These are phyloP conservation scores for Bipolaris sorokiniana DNA, from an alignment of 2,329 filamentous ascomycete species.

Conservation along the genomic window DNA sequence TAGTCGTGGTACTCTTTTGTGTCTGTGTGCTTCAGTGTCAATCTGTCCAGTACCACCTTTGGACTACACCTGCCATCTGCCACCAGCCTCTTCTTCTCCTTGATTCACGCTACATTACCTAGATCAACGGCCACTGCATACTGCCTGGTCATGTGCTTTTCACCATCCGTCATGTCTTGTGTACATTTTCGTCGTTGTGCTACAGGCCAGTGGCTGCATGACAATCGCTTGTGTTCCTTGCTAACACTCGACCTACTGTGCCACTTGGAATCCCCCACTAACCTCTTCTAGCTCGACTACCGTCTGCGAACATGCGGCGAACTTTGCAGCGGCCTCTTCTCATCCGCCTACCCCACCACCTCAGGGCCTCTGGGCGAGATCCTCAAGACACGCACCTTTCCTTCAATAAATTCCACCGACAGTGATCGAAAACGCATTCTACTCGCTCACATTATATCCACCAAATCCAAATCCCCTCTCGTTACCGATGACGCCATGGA, in stretches of 20 bases:
- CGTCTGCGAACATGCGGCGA: conserved; percentile 76
- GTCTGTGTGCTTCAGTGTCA: no score
- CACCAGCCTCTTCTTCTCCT: conserved; percentile 13
- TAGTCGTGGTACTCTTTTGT: no score
- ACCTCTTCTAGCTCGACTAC: conserved; percentile 69
- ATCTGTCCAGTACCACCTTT: no score
- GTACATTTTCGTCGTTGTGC: neutral
- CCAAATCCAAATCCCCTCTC: conserved; percentile 66
- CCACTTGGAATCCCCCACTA: conserved; percentile 6
- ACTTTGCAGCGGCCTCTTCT: conserved; percentile 80
- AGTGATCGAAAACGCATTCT: conserved; percentile 67
- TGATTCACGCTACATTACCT: conserved; percentile 12
- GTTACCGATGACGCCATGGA: conserved; percentile 81
- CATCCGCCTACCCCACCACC: conserved; percentile 65
- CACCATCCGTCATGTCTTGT: conserved; percentile 2
- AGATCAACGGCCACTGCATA: no score
- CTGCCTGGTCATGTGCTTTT: neutral
- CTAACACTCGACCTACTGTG: neutral
- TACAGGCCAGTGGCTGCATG: neutral
- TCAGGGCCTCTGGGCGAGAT: conserved; percentile 51
- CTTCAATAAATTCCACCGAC: conserved; percentile 65
- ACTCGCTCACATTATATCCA: conserved; percentile 78
- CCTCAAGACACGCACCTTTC: conserved; percentile 62
- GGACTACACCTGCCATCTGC: neutral
- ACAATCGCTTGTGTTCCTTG: neutral